Conservation (phyloP, 2,329 filamentous ascomycete species). For the Fusarium sp. region DNA sequence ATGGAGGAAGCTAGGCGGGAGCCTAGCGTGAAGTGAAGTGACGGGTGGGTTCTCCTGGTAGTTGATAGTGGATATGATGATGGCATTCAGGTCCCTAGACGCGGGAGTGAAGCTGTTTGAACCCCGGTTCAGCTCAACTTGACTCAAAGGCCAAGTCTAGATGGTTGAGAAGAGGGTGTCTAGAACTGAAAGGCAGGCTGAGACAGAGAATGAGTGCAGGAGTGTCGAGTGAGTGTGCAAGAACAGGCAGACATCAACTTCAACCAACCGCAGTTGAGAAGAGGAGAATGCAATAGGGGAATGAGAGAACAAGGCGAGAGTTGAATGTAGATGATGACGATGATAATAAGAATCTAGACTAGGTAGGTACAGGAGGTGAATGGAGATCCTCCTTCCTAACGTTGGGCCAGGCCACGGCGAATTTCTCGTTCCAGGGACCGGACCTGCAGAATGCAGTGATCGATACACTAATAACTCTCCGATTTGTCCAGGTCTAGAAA, state of each 20-base stretch:
- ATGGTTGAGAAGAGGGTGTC: neutral
- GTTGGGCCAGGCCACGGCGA: neutral
- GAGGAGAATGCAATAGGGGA: neutral
- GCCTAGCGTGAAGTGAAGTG: slow-evolving; percentile 11
- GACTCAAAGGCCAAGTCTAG: neutral
- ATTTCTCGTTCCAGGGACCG: slow-evolving; percentile 11
- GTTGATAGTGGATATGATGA: slow-evolving; percentile 28
- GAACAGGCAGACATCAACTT: neutral
- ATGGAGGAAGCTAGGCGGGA: slow-evolving; percentile 13
- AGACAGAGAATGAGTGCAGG: slow-evolving; percentile 13
- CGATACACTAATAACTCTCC: slow-evolving; percentile 9
- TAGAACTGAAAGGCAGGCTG: slow-evolving; percentile 7
- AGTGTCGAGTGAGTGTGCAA: neutral
- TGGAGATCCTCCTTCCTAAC: neutral
- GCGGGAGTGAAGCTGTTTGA: neutral
- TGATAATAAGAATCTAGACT: slow-evolving; percentile 9
- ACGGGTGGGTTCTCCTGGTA: neutral
- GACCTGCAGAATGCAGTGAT: slow-evolving; percentile 24
- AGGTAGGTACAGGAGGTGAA: neutral
- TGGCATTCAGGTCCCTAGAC: slow-evolving; percentile 17
- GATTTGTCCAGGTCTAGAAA: slow-evolving; percentile 10
- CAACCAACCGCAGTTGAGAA: neutral
- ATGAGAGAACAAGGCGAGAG: neutral
- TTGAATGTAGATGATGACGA: slow-evolving; percentile 7
- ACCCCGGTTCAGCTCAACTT: neutral